Conservation (phyloP, 495 filamentous ascomycete species). For the Xylaria longipes region DNA sequence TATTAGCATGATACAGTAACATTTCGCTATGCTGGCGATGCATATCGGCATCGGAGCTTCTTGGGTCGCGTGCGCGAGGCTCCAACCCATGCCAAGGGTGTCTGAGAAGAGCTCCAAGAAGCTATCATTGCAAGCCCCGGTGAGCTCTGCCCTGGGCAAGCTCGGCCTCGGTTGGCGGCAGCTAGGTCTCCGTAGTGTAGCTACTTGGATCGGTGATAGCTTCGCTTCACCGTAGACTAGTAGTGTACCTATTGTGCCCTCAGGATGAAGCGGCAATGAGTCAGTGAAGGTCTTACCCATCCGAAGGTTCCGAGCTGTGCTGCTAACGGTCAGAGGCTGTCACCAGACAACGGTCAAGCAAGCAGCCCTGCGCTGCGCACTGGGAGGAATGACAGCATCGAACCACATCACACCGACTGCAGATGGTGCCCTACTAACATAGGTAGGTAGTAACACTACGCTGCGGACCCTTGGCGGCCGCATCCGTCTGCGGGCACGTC, state of each 20-base stretch:
- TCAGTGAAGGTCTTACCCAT: background rate
- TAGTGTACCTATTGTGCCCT: background rate
- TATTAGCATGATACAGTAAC: conserved; percentile 14
- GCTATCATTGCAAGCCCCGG: conserved; percentile 1
- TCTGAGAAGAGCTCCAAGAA: conserved; percentile 2
- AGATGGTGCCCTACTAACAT: background rate
- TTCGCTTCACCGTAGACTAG: background rate
- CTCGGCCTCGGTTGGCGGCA: background rate
- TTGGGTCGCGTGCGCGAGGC: conserved; percentile 19
- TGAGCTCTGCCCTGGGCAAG: background rate
- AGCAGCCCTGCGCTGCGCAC: conserved; percentile 8
- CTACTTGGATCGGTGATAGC: background rate
- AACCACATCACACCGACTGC: conserved; percentile 23
- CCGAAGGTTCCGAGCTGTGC: conserved; percentile 21
- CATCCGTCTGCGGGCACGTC: conserved; percentile 6
- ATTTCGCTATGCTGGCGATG: conserved; percentile 24
- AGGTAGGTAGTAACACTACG: background rate
- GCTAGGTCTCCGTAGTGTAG: background rate
- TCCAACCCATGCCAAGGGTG: conserved; percentile 15
- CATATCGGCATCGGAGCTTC: conserved; percentile 13
- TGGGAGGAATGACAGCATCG: conserved; percentile 25
- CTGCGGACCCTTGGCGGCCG: conserved; percentile 16
- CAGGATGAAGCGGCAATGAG: background rate
- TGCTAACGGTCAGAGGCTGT: conserved; percentile 9
- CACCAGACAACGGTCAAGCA: conserved; percentile 18